Conservation (phyloP, 2,329 filamentous ascomycete genomes). For the Neonectria neomacrospora region DNA sequence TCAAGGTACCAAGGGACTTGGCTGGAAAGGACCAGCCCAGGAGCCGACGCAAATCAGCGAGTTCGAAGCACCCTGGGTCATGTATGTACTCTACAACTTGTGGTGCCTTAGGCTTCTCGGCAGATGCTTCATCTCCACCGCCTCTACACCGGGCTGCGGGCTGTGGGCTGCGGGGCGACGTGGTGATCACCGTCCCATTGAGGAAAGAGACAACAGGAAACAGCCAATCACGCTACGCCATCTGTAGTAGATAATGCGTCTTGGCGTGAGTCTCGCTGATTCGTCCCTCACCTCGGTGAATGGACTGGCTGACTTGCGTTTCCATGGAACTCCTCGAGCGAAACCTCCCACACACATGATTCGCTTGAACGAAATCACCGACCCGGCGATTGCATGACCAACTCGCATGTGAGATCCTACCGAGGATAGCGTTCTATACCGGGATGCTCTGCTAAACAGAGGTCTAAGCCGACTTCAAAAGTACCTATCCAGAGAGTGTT, state of each 20-base stretch:
- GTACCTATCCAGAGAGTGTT: neutral
- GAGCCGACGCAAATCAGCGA: neutral
- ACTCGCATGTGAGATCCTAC: too few relatives aligned
- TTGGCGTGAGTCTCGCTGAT: constrained; percentile 5
- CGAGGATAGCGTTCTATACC: neutral
- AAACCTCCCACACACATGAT: too few relatives aligned
- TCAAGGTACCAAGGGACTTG: constrained; percentile 5
- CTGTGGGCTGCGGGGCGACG: constrained; percentile 31
- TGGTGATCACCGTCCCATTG: constrained; percentile 32
- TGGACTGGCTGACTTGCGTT: neutral
- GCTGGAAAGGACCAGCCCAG: neutral
- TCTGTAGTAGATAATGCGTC: constrained; percentile 8
- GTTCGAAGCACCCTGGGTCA: constrained; percentile 4
- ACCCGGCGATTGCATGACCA: too few relatives aligned
- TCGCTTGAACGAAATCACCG: too few relatives aligned
- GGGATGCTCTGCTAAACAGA: neutral
- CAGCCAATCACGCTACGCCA: constrained; percentile 1
- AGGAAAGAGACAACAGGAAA: constrained; percentile 26
- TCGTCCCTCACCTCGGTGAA: neutral
- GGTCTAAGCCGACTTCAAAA: neutral
- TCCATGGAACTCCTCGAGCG: too few relatives aligned
- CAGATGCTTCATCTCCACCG: constrained; percentile 34
- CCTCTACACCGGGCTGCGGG: constrained; percentile 23
- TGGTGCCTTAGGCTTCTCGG: constrained; percentile 41
- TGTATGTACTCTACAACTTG: constrained; percentile 12